A percentile compares a stretch with the other conserved stretches of the same genome.
These are phyloP conservation scores for Melaleuca alternifolia DNA, from an alignment of 345 rosid species.

Conservation along the genomic window DNA sequence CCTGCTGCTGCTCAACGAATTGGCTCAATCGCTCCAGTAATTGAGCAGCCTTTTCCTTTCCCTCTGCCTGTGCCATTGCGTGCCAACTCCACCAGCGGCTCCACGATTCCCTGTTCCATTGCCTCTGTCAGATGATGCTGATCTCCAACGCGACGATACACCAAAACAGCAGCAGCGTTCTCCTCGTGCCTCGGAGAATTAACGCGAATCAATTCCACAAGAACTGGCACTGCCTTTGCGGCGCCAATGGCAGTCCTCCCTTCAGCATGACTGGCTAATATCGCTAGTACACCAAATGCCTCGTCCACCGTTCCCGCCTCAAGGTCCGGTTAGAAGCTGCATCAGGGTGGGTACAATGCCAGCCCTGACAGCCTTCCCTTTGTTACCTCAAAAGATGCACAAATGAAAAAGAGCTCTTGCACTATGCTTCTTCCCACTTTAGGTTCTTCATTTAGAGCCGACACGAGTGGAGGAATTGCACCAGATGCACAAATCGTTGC, in stretches of 20 bases:
- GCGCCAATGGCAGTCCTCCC: constrained; percentile 69
- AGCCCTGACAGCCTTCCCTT: constrained; percentile 92
- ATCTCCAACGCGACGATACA: constrained; percentile 80
- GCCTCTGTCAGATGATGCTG: constrained; percentile 62
- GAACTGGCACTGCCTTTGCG: constrained; percentile 57
- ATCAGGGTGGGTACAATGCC: constrained; percentile 65
- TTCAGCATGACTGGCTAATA: constrained; percentile 69
- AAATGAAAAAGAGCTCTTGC: constrained; percentile 95
- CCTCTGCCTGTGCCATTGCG: constrained; percentile 90
- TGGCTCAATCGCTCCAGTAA: constrained; percentile 73
- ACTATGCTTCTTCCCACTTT: constrained; percentile 93
- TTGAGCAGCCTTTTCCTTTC: constrained; percentile 86
- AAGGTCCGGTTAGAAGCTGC: constrained; percentile 57
- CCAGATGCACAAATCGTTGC: constrained; percentile 78
- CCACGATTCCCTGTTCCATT: constrained; percentile 69
- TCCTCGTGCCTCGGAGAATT: constrained; percentile 73
- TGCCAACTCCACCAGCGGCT: constrained; percentile 60
- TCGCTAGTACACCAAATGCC: constrained; percentile 70
- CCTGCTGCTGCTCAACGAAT: constrained; percentile 63
- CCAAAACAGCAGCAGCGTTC: constrained; percentile 78
- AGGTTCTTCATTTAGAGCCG: constrained; percentile 72
- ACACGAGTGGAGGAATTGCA: constrained; percentile 85
- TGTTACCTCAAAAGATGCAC: constrained; percentile 96
- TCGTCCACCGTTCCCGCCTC: constrained; percentile 77
- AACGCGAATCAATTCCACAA: constrained; percentile 52